A percentile compares a stretch with the other conserved stretches of the same genome.
Evolutionary conservation across 768 basidiomycete species (phyloP).

Genomic region (Suillus clintonianus): DNA sequence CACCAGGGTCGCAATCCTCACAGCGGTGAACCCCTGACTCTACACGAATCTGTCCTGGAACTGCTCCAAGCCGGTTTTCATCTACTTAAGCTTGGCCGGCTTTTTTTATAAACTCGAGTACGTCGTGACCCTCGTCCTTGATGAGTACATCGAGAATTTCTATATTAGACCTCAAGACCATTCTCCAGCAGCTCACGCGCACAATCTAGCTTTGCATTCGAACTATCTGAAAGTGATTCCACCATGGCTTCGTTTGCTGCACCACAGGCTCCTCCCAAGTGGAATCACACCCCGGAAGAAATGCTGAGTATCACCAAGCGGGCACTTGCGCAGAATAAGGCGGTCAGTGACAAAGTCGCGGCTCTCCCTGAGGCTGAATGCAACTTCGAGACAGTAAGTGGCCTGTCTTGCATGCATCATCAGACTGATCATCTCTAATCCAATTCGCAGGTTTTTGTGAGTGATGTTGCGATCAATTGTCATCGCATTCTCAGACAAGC

Average conservation of each 20-base stretch:
- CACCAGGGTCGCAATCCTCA: slow-evolving; percentile 7
- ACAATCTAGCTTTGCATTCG: background rate
- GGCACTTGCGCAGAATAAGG: slow-evolving; percentile 57
- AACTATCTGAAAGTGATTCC: slow-evolving; percentile 2
- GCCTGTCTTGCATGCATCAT: background rate
- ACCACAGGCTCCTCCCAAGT: slow-evolving; percentile 65
- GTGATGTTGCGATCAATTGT: slow-evolving; percentile 30
- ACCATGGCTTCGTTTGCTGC: slow-evolving; percentile 53
- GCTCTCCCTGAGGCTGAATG: slow-evolving; percentile 56
- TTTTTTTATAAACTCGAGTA: slow-evolving; percentile 51
- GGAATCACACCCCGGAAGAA: slow-evolving; percentile 67
- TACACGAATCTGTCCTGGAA: slow-evolving; percentile 52
- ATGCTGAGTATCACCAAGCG: slow-evolving; percentile 58
- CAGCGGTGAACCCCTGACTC: slow-evolving; percentile 25
- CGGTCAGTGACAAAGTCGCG: slow-evolving; percentile 59
- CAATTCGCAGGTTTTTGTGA: slow-evolving; percentile 65
- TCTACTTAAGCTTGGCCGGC: slow-evolving; percentile 37
- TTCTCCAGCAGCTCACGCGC: slow-evolving; percentile 1
- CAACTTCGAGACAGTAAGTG: slow-evolving; percentile 66
- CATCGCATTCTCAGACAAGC: slow-evolving; percentile 20
- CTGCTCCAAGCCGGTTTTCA: slow-evolving; percentile 68
- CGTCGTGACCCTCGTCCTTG: slow-evolving; percentile 47
- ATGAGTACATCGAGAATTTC: slow-evolving; percentile 54
- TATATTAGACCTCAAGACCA: slow-evolving; percentile 39
- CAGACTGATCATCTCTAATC: slow-evolving; percentile 1